These are phyloP conservation scores for Xerocomellus intermedius DNA, from an alignment of 768 basidiomycete species.

Conservation along the genomic window DNA sequence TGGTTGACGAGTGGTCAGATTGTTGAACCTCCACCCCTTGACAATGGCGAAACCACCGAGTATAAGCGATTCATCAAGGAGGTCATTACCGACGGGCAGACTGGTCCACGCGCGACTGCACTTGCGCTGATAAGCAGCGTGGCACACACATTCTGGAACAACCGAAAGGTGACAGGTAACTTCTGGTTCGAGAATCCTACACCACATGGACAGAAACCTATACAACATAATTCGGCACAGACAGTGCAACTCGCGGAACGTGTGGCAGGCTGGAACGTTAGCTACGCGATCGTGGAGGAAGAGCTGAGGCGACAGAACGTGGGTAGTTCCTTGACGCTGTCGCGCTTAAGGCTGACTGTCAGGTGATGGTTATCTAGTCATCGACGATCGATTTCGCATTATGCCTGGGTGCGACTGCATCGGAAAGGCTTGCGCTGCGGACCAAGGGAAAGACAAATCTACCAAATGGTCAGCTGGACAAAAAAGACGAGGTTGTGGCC, in stretches of 20 bases:
- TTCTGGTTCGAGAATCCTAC: slow-evolving; percentile 73
- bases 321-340: slow-evolving; percentile 36
- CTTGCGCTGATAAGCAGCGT: slow-evolving; percentile 86
- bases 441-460: slow-evolving; percentile 68
- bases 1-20: slow-evolving; percentile 91
- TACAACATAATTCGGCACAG: slow-evolving; percentile 72
- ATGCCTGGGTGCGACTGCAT: slow-evolving; percentile 86
- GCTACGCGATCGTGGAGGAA: slow-evolving; percentile 82
- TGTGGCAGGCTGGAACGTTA: slow-evolving; percentile 87
- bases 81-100: slow-evolving; percentile 92
- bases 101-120: slow-evolving; percentile 87
- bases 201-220: slow-evolving; percentile 51
- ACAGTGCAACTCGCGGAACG: slow-evolving; percentile 87
- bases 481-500: slow-evolving; percentile 97
- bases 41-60: slow-evolving; percentile 93
- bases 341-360: slow-evolving; percentile 28
- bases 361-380: slow-evolving; percentile 52
- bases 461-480: slow-evolving; percentile 63
- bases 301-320: slow-evolving; percentile 96
- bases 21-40: slow-evolving; percentile 82
- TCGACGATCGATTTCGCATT: slow-evolving; percentile 96
- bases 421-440: slow-evolving; percentile 75
- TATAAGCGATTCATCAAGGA: slow-evolving; percentile 95
- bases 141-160: slow-evolving; percentile 77
- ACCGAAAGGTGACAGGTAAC: slow-evolving; percentile 64